Evolutionary conservation across 495 filamentous ascomycete species (phyloP).

Genomic region (Neurospora sp.): DNA sequence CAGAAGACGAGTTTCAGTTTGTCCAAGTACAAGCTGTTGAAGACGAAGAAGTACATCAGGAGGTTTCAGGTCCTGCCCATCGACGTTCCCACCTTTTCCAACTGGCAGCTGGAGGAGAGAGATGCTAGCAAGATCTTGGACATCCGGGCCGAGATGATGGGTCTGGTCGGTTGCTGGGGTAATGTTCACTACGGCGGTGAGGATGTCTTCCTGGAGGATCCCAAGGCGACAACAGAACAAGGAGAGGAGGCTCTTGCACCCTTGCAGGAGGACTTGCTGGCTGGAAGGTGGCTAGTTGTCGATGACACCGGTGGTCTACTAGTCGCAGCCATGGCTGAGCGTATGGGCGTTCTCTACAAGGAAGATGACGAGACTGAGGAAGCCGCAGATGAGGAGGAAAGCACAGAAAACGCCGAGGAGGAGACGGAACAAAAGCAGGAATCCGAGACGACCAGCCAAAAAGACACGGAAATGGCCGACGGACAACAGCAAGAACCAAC

Average conservation of each 20-base stretch:
- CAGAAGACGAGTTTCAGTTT: conserved; percentile 91
- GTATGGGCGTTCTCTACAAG: conserved; percentile 71
- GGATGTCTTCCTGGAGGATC: conserved; percentile 23
- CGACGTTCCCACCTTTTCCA: conserved; percentile 62
- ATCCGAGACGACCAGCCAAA: not conserved
- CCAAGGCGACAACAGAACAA: conserved; percentile 12
- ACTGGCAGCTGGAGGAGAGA: conserved; percentile 65
- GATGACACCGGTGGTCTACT: conserved; percentile 86
- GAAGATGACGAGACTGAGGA: conserved; percentile 19
- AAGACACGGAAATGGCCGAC: conserved; percentile 14
- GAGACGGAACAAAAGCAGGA: conserved; percentile 2
- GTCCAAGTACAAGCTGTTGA: conserved; percentile 89
- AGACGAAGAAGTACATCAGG: conserved; percentile 85
- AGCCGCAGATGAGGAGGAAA: conserved; percentile 24
- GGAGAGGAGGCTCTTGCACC: conserved; percentile 16
- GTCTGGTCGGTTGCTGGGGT: conserved; percentile 46
- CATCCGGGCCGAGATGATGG: conserved; percentile 76
- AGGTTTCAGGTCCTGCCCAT: conserved; percentile 76
- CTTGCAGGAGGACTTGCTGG: conserved; percentile 14
- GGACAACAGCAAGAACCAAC: not conserved
- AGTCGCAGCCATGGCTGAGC: conserved; percentile 80
- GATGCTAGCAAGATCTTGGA: conserved; percentile 79
- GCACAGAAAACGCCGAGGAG: conserved; percentile 2
- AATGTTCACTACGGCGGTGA: conserved; percentile 40
- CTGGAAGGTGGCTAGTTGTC: conserved; percentile 74